phyloP scores from a whole-genome alignment of 2,329 filamentous ascomycete species.

The Meredithiella fracta region DNA sequence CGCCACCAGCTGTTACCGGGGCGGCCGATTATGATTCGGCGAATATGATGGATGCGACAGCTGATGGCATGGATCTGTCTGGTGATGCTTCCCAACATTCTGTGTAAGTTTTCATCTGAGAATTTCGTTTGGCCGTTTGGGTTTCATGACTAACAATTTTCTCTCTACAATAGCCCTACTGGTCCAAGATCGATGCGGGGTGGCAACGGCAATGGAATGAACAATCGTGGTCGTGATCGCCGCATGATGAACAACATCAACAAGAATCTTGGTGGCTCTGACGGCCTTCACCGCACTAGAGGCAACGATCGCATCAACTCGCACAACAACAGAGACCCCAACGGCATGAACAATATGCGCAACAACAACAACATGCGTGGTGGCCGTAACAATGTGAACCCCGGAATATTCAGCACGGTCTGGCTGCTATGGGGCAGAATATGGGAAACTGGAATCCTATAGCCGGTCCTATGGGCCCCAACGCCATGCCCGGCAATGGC shows the following conservation, averaged over 20 bases:
- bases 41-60: conserved; percentile 2
- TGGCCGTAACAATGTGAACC: conserved; percentile 27
- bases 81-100: conserved; percentile 29
- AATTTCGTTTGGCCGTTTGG: background rate
- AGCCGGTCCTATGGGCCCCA: conserved; percentile 14
- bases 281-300: conserved; percentile 68
- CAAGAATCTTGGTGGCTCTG: conserved; percentile 75
- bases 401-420: conserved; percentile 35
- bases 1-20: background rate
- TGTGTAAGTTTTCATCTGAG: conserved; percentile 32
- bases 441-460: conserved; percentile 24
- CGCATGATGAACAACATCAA: conserved; percentile 66
- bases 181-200: conserved; percentile 92
- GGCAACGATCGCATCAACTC: conserved; percentile 69
- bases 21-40: background rate
- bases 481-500: conserved; percentile 17
- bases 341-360: conserved; percentile 18
- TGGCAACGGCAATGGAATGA: conserved; percentile 27
- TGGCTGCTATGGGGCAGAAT: conserved; percentile 24
- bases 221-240: conserved; percentile 49
- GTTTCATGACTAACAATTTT: conserved; percentile 3
- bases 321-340: conserved; percentile 33
- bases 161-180: conserved; percentile 50
- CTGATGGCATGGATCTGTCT: conserved; percentile 13
- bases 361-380: conserved; percentile 11